A percentile compares a stretch with the other conserved stretches of the same genome.
Evolutionary conservation across 257 asterid species (phyloP).

Genomic region (Ocimum tenuiflorum): DNA sequence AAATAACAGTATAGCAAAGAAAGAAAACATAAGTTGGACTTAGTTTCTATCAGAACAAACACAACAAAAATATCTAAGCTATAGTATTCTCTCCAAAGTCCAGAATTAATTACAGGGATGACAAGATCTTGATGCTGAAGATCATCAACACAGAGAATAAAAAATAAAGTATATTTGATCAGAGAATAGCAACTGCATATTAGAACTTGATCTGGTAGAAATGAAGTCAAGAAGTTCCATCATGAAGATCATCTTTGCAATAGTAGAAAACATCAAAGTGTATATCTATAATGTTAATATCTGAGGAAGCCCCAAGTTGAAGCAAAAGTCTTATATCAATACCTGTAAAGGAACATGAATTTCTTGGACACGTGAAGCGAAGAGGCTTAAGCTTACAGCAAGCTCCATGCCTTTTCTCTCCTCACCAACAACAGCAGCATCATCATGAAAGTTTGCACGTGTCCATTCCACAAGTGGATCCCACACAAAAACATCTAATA

Average conservation of each 20-base stretch:
- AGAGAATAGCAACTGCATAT: conserved; percentile 4
- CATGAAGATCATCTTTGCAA: not conserved
- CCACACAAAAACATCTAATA: conserved; percentile 92
- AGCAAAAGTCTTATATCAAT: conserved; percentile 15
- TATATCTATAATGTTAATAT: not conserved
- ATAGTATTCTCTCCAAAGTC: not conserved
- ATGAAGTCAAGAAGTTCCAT: conserved; percentile 1
- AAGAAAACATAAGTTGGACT: not conserved
- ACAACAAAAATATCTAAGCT: not conserved
- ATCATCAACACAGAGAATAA: not conserved
- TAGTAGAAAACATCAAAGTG: not conserved
- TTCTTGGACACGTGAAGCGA: conserved; percentile 97
- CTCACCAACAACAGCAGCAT: conserved; percentile 97
- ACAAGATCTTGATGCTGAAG: conserved; percentile 1
- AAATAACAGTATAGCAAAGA: conserved; percentile 6
- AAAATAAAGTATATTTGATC: not conserved
- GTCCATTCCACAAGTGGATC: conserved; percentile 99
- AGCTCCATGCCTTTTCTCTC: conserved; percentile 99
- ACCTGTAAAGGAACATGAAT: conserved; percentile 98
- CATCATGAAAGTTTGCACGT: conserved; percentile 95
- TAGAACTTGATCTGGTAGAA: conserved; percentile 4
- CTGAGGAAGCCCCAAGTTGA: conserved; percentile 6
- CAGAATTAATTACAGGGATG: not conserved
- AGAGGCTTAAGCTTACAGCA: conserved; percentile 94
- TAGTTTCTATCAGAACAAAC: not conserved